Evolutionary conservation across 352 stramenopile genomes (phyloP), one percentile per base, ranked within the genome.

Genomic region (Pythium phragmiticola): DNA sequence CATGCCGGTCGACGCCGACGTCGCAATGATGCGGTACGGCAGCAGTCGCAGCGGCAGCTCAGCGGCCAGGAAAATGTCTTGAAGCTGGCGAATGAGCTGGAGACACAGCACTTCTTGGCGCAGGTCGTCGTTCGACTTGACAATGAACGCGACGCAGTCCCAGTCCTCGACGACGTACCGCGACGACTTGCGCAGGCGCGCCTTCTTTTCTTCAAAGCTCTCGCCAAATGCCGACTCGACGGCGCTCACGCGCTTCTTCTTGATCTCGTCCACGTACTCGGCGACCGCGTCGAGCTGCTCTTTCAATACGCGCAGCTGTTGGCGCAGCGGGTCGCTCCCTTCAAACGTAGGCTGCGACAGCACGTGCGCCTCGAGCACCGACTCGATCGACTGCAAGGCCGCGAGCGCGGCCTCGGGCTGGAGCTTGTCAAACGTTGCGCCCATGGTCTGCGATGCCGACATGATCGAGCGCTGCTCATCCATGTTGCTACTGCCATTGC

Each of bases 81-180:
- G 82, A 34, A 98, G 94, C 42, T 98, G 84, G 34, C 92, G 87
- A 68, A 99, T 99, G 5, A 99, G 82, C 66, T 99, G 95, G 72
- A 98, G 89, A 47, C 96, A 97, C 63, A 99, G 95, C 51, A 98
- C 91, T 81, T 99, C 97, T 77, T 99, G 97, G 21, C 97, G 83
- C 48, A 99, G 73, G 69, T 99, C 97, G 65, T 99, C 97, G 68
- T 99, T 98, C 9, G 91, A 98, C 73, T 99, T 99, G 7, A 99
- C 93, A 74, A 99, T 99, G 48, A 99, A 94, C 33, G 88, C 87
- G 12, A 91, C 81, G 45, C 80, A 89, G 49, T 92, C 78, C 85
- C 85, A 94, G 34, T 43, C 75, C 69, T 13, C 73, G 50, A 37
- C 51, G 28, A 28, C 67, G 58, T 86, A 65, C 1, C 72, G 78